Conservation (phyloP, 192 early-diverging fungal genomes). For the Coemansia sp. region DNA sequence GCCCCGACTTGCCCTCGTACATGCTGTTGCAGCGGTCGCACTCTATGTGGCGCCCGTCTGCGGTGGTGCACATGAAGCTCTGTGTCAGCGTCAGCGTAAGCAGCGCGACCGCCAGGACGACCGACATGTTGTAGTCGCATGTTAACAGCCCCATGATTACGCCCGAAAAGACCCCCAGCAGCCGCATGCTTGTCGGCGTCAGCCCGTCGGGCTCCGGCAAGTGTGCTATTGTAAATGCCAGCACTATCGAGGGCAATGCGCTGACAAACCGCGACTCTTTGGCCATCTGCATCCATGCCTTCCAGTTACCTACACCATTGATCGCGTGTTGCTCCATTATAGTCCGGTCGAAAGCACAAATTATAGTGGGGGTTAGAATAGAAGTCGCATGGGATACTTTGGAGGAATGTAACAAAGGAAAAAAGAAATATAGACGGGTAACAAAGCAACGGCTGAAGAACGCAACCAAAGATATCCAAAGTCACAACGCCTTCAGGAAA, state of each 20-base stretch:
- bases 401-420: not conserved
- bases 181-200: constrained; percentile 40
- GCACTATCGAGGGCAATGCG: constrained; percentile 34
- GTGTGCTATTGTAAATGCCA: constrained; percentile 34
- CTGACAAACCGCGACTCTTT: constrained; percentile 31
- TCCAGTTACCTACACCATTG: constrained; percentile 40
- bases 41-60: constrained; percentile 54
- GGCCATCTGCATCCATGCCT: constrained; percentile 25
- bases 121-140: constrained; percentile 57
- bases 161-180: constrained; percentile 52
- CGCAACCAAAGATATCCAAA: not conserved
- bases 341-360: not conserved
- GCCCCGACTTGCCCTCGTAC: constrained; percentile 31
- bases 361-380: not conserved
- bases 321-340: not conserved
- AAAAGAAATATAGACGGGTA: not conserved
- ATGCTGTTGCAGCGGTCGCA: constrained; percentile 57
- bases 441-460: not conserved
- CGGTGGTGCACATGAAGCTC: constrained; percentile 63
- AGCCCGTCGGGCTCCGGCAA: constrained; percentile 39
- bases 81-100: constrained; percentile 61
- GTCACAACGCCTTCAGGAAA: not conserved
- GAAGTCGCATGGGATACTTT: not conserved
- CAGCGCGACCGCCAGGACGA: constrained; percentile 59
- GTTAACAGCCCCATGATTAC: constrained; percentile 61